Evolutionary conservation across 2,329 filamentous ascomycete species (phyloP).

Genomic region (Colletotrichum cuscutae): DNA sequence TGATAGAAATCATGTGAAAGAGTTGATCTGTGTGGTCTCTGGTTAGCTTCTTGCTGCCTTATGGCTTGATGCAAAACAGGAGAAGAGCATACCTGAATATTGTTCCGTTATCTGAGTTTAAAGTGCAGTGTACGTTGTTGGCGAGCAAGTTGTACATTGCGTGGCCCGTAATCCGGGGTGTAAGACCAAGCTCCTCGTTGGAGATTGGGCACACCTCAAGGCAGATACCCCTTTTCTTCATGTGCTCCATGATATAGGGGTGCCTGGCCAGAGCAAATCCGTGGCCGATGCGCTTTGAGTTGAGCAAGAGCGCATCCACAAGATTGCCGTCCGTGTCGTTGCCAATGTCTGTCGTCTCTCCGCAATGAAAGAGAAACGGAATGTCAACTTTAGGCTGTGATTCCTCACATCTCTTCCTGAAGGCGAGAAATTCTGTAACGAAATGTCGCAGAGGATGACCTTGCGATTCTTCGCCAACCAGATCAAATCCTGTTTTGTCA

Average conservation of each 20-base stretch:
- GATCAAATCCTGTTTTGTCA: conserved; percentile 67
- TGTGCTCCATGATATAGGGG: conserved; percentile 71
- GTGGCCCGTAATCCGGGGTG: conserved; percentile 72
- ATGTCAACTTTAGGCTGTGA: conserved; percentile 61
- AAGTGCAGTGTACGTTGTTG: conserved; percentile 78
- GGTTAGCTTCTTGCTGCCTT: conserved; percentile 20
- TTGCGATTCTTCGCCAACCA: conserved; percentile 74
- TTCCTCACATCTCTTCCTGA: conserved; percentile 61
- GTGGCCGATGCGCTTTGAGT: conserved; percentile 77
- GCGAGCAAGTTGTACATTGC: conserved; percentile 75
- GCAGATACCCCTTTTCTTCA: conserved; percentile 72
- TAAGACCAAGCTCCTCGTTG: conserved; percentile 79
- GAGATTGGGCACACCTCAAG: conserved; percentile 83
- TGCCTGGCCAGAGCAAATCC: conserved; percentile 77
- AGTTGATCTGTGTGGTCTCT: conserved; percentile 62
- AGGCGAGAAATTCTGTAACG: conserved; percentile 64
- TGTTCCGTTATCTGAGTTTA: conserved; percentile 81
- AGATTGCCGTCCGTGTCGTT: conserved; percentile 74
- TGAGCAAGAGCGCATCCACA: conserved; percentile 73
- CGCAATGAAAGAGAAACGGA: conserved; percentile 81
- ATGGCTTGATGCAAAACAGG: too few relatives aligned
- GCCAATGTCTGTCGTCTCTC: conserved; percentile 77
- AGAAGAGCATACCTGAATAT: conserved; percentile 67
- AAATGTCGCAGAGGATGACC: conserved; percentile 69
- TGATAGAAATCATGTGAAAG: conserved; percentile 84